Conservation (phyloP, 1,284 basidiomycete genomes). For the Sparassis latifolia region DNA sequence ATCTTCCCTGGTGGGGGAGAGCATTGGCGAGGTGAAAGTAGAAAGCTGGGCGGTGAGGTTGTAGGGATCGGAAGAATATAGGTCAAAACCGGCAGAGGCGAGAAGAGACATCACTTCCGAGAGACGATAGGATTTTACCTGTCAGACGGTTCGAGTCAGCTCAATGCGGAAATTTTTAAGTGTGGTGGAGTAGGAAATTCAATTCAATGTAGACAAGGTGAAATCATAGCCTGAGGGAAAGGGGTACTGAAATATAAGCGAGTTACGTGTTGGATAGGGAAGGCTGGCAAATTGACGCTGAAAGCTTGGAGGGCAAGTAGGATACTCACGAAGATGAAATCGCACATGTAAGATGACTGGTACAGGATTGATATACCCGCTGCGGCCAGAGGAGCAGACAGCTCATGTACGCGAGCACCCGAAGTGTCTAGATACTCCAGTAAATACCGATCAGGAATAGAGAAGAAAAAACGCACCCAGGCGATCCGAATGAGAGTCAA, state of each 20-base stretch:
- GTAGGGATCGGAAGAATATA: slow-evolving; percentile 53
- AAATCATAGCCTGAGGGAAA: not conserved
- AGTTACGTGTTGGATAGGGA: slow-evolving; percentile 15
- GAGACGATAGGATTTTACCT: slow-evolving; percentile 64
- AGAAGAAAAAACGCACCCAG: slow-evolving; percentile 38
- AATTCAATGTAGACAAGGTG: slow-evolving; percentile 1
- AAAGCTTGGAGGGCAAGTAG: not conserved
- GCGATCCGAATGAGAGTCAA: slow-evolving; percentile 65
- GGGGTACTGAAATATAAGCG: not conserved
- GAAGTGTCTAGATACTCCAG: slow-evolving; percentile 44
- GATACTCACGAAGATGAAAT: slow-evolving; percentile 70
- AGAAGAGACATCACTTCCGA: slow-evolving; percentile 57
- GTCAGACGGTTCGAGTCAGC: not conserved
- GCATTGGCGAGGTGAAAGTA: slow-evolving; percentile 27
- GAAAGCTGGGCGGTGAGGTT: slow-evolving; percentile 31
- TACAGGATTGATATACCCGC: slow-evolving; percentile 82
- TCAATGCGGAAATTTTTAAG: not conserved
- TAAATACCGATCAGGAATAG: slow-evolving; percentile 4
- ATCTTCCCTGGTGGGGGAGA: slow-evolving; percentile 31
- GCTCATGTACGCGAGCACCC: slow-evolving; percentile 68
- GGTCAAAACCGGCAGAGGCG: slow-evolving; percentile 54
- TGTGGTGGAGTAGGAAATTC: not conserved
- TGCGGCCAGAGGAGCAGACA: slow-evolving; percentile 72
- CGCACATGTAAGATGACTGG: slow-evolving; percentile 80
- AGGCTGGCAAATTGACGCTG: not conserved